Percentiles rank a stretch among this genome's conserved stretches.
These are phyloP conservation scores for Gamsiella multidivaricata DNA, from an alignment of 192 early-diverging fungal genomes.

Conservation along the genomic window DNA sequence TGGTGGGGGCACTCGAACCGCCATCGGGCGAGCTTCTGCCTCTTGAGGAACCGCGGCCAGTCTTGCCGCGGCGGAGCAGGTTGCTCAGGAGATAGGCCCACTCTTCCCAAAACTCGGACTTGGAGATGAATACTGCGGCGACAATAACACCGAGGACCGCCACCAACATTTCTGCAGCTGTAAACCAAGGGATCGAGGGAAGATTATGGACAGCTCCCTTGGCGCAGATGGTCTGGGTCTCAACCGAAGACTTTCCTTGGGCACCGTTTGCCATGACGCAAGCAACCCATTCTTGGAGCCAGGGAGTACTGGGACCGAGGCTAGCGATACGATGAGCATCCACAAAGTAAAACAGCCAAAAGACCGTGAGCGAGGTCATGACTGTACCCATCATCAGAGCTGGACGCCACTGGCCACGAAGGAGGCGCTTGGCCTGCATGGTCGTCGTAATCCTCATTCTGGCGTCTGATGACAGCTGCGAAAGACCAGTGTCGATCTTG, in stretches of 20 bases:
- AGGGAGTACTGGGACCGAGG: background rate
- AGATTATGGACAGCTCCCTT: background rate
- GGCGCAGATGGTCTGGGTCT: slow-evolving; percentile 34
- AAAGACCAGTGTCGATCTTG: slow-evolving; percentile 37
- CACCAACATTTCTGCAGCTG: slow-evolving; percentile 32
- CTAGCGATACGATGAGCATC: slow-evolving; percentile 32
- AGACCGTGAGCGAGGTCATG: slow-evolving; percentile 41
- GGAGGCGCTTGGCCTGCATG: slow-evolving; percentile 48
- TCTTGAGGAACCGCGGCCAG: slow-evolving; percentile 8
- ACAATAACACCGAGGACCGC: slow-evolving; percentile 30
- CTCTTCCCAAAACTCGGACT: slow-evolving; percentile 45
- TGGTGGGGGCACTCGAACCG: background rate
- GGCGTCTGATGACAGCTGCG: slow-evolving; percentile 40
- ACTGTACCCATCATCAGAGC: slow-evolving; percentile 38
- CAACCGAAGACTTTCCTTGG: slow-evolving; percentile 14
- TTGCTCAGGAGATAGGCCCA: slow-evolving; percentile 32
- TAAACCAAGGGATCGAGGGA: slow-evolving; percentile 41
- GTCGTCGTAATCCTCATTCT: slow-evolving; percentile 33
- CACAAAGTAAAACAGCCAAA: slow-evolving; percentile 48
- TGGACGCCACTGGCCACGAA: slow-evolving; percentile 50
- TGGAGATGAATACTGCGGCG: slow-evolving; percentile 32
- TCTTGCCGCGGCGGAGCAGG: slow-evolving; percentile 19
- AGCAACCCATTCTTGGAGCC: slow-evolving; percentile 10
- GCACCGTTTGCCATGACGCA: slow-evolving; percentile 2
- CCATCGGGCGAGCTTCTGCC: slow-evolving; percentile 22